phyloP scores from a whole-genome alignment of 345 rosid genomes.

The Gossypium anomalum region DNA sequence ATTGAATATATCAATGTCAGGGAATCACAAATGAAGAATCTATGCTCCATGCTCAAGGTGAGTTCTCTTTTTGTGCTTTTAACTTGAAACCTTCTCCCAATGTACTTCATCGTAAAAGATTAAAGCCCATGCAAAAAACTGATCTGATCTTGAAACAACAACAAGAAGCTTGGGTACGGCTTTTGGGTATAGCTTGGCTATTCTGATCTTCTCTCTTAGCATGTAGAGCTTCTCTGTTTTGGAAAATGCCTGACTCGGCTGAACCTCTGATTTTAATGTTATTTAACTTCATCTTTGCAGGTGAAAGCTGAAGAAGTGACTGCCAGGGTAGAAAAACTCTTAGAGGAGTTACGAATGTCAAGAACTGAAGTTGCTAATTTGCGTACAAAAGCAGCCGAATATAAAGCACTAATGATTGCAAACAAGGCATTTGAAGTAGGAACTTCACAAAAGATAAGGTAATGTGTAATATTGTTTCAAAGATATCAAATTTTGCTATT shows the following conservation, averaged over 20 bases:
- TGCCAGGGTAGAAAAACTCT: constrained; percentile 67
- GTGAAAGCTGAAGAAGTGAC: constrained; percentile 91
- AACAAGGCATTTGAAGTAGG: constrained; percentile 65
- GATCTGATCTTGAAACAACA: too few relatives aligned
- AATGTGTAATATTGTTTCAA: constrained; percentile 2
- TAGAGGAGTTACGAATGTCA: constrained; percentile 64
- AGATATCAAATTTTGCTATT: neutral
- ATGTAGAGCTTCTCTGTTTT: neutral
- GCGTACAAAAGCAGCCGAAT: constrained; percentile 74
- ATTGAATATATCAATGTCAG: constrained; percentile 73
- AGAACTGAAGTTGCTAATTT: constrained; percentile 68
- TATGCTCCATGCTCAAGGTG: constrained; percentile 89
- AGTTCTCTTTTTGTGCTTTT: constrained; percentile 13
- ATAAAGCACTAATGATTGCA: constrained; percentile 61
- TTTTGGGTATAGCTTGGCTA: neutral
- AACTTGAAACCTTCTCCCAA: neutral
- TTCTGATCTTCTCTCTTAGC: neutral
- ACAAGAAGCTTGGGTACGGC: neutral
- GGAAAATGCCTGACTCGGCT: neutral
- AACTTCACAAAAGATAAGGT: constrained; percentile 57
- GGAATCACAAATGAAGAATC: constrained; percentile 69
- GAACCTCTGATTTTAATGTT: constrained; percentile 4
- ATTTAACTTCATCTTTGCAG: constrained; percentile 35
- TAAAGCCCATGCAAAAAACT: neutral
- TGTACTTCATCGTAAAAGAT: neutral